A percentile compares a stretch with the other conserved stretches of the same genome.
Conservation (phyloP, 768 basidiomycete genomes). For the Boletellus sp. region DNA sequence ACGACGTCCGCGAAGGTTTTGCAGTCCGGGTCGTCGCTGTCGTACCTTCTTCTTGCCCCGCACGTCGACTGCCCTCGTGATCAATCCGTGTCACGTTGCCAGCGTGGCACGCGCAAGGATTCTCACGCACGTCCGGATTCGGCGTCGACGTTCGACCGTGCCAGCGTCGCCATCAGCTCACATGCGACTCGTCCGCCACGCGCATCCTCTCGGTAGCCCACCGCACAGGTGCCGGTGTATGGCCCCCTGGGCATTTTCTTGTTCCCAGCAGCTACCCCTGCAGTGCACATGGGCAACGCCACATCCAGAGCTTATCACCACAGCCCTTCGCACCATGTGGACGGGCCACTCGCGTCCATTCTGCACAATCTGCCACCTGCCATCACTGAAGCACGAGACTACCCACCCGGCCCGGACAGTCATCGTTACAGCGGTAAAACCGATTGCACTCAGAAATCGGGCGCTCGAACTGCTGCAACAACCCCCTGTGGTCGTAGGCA, state of each 20-base stretch:
- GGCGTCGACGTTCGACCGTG: slow-evolving; percentile 66
- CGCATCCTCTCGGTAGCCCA: slow-evolving; percentile 66
- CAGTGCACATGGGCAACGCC: neutral
- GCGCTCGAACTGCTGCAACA: slow-evolving; percentile 44
- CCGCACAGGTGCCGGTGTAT: slow-evolving; percentile 86
- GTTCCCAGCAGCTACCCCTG: slow-evolving; percentile 68
- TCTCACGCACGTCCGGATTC: slow-evolving; percentile 22
- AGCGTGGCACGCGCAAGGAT: slow-evolving; percentile 69
- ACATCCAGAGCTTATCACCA: slow-evolving; percentile 49
- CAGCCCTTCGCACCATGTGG: slow-evolving; percentile 81
- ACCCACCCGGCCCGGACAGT: slow-evolving; percentile 74
- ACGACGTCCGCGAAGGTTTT: slow-evolving; percentile 67
- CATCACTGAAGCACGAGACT: neutral
- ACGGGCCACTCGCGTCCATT: slow-evolving; percentile 64
- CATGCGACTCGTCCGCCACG: slow-evolving; percentile 53
- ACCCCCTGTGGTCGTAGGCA: slow-evolving; percentile 61
- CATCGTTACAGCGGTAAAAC: slow-evolving; percentile 74
- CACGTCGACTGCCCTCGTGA: slow-evolving; percentile 62
- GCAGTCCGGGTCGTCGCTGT: slow-evolving; percentile 88
- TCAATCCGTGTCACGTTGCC: slow-evolving; percentile 54
- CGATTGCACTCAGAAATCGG: slow-evolving; percentile 88
- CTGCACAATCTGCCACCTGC: slow-evolving; percentile 65
- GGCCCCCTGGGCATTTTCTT: slow-evolving; percentile 65
- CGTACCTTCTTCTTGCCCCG: slow-evolving; percentile 68
- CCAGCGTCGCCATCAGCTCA: slow-evolving; percentile 17